Conservation (phyloP, 2,329 filamentous ascomycete genomes). For the Karstenula rhodostoma region DNA sequence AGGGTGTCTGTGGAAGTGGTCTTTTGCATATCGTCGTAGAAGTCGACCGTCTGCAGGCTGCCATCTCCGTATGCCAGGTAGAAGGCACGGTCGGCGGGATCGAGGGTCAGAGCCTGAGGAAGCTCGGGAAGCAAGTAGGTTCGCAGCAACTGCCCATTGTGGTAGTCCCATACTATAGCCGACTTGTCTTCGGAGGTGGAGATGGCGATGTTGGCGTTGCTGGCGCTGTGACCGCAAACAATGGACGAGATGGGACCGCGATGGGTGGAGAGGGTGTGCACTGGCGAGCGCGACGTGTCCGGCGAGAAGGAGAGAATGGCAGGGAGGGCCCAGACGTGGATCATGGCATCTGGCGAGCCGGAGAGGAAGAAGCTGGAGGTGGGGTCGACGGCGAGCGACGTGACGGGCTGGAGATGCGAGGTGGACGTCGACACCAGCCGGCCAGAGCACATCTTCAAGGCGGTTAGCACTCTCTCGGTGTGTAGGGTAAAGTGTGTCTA, state of each 20-base stretch:
- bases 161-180: slow-evolving; percentile 92
- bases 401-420: slow-evolving; percentile 82
- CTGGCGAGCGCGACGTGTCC: slow-evolving; percentile 67
- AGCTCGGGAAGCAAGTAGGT: slow-evolving; percentile 81
- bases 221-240: slow-evolving; percentile 70
- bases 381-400: slow-evolving; percentile 73
- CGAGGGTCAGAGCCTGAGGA: slow-evolving; percentile 77
- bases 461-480: slow-evolving; percentile 15
- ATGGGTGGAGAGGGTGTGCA: slow-evolving; percentile 80
- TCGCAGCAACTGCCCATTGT: slow-evolving; percentile 76
- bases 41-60: slow-evolving; percentile 79
- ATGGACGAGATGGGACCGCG: slow-evolving; percentile 73
- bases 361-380: slow-evolving; percentile 78
- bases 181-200: slow-evolving; percentile 88
- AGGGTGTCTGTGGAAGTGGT: slow-evolving; percentile 51
- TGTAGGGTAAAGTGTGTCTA: slow-evolving; percentile 45
- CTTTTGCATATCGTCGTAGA: slow-evolving; percentile 64
- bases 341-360: slow-evolving; percentile 84
- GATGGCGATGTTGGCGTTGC: slow-evolving; percentile 81
- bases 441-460: slow-evolving; percentile 72
- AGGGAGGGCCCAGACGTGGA: slow-evolving; percentile 89
- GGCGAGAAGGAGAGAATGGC: slow-evolving; percentile 72
- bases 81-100: slow-evolving; percentile 83
- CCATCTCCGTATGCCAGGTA: slow-evolving; percentile 84
- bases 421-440: slow-evolving; percentile 78